These are phyloP conservation scores for Curvularia sp. DNA, from an alignment of 2,329 filamentous ascomycete species.

Conservation along the genomic window DNA sequence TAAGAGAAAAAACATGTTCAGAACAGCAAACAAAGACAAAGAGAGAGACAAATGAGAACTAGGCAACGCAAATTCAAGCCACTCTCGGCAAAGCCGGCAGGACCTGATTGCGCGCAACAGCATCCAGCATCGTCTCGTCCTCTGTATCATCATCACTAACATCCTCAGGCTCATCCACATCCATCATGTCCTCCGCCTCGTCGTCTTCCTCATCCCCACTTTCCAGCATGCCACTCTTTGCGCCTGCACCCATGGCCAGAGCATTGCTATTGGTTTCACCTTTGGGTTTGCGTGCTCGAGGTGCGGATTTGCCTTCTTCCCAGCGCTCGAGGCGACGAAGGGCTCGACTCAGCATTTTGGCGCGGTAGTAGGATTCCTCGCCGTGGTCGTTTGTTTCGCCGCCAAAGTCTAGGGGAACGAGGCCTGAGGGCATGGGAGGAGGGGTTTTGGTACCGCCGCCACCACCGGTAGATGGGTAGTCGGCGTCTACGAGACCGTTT, in stretches of 20 bases:
- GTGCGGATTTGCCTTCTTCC: constrained; percentile 55
- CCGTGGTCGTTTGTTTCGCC: constrained; percentile 75
- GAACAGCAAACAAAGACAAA: not conserved
- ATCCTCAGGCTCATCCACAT: constrained; percentile 39
- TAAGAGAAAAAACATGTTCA: no score
- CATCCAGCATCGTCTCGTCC: constrained; percentile 9
- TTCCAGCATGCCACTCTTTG: constrained; percentile 15
- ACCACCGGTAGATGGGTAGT: not conserved
- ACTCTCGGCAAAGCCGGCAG: constrained; percentile 31
- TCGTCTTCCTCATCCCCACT: constrained; percentile 14
- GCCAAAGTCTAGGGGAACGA: constrained; percentile 63
- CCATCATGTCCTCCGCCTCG: constrained; percentile 19
- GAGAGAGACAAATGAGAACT: not conserved
- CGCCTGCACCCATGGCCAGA: not conserved
- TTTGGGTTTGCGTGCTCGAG: constrained; percentile 35
- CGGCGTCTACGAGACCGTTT: not conserved
- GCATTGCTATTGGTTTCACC: constrained; percentile 15
- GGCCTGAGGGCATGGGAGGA: constrained; percentile 57
- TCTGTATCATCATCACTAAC: constrained; percentile 11
- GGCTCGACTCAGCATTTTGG: constrained; percentile 69
- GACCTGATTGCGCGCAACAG: not conserved
- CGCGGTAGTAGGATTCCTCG: constrained; percentile 73
- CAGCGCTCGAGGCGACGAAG: constrained; percentile 73
- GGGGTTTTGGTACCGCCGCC: constrained; percentile 36
- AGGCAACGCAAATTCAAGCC: constrained; percentile 1